Conservation (phyloP, 2,329 filamentous ascomycete genomes). For the Lachnellula occidentalis region DNA sequence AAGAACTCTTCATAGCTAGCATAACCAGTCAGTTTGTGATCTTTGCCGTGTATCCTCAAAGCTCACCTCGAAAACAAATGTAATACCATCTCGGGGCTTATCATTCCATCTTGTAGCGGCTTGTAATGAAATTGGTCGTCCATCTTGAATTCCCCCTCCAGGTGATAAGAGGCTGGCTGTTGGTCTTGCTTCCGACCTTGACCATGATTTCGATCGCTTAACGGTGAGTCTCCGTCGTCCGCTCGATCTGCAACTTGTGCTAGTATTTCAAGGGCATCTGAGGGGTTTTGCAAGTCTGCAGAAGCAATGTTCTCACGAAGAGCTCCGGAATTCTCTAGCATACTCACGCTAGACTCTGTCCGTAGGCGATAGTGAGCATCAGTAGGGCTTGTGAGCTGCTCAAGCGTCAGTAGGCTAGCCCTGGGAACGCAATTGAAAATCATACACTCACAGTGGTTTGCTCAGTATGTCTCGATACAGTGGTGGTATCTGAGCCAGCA, state of each 20-base stretch:
- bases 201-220: slow-evolving; percentile 17
- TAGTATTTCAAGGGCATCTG: slow-evolving; percentile 30
- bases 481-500: slow-evolving; percentile 13
- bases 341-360: slow-evolving; percentile 15
- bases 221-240: slow-evolving; percentile 26
- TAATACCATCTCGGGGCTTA: slow-evolving; percentile 25
- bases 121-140: slow-evolving; percentile 25
- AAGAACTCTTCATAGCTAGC: slow-evolving; percentile 37
- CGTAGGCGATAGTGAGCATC: slow-evolving; percentile 15
- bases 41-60: neutral
- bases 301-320: slow-evolving; percentile 28
- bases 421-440: neutral
- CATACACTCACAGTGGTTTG: slow-evolving; percentile 17
- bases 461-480: slow-evolving; percentile 17
- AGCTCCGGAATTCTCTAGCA: slow-evolving; percentile 10
- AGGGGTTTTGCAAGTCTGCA: slow-evolving; percentile 29
- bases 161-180: slow-evolving; percentile 4
- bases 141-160: slow-evolving; percentile 14
- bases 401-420: neutral
- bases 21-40: neutral
- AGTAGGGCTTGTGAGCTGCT: slow-evolving; percentile 15
- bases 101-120: slow-evolving; percentile 24
- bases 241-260: slow-evolving; percentile 29
- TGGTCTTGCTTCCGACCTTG: slow-evolving; percentile 7
- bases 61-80: slow-evolving; percentile 25